Percentiles rank a stretch among this genome's conserved stretches.
Evolutionary conservation across 2,329 filamentous ascomycete species (phyloP).

Genomic region (Penicillium hesseltinei): DNA sequence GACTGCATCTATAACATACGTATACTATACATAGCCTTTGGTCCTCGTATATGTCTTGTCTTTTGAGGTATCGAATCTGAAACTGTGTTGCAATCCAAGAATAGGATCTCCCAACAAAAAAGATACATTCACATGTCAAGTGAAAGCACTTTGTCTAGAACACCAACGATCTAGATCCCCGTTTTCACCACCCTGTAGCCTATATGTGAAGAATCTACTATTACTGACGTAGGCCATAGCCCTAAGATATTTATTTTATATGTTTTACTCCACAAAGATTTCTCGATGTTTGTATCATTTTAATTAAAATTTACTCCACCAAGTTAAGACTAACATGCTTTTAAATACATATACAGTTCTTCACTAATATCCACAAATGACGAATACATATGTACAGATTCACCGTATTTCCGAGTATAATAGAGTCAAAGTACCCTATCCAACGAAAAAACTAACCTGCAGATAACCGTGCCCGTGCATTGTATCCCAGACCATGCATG

Average conservation of each 20-base stretch:
- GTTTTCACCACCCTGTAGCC: not conserved
- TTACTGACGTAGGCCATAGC: not conserved
- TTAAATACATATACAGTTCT: not conserved
- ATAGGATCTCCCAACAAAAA: not conserved
- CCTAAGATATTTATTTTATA: not conserved
- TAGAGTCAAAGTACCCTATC: not conserved
- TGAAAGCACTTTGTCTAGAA: not conserved
- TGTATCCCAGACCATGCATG: slow-evolving; percentile 1
- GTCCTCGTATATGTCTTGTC: not conserved
- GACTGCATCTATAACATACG: not conserved
- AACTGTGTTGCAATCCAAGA: not conserved
- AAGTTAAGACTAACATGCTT: not conserved
- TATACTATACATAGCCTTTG: not conserved
- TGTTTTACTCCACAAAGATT: not conserved
- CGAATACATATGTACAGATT: not conserved
- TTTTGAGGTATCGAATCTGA: not conserved
- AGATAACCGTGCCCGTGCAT: not conserved
- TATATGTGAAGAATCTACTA: not conserved
- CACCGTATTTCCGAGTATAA: not conserved
- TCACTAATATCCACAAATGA: not conserved
- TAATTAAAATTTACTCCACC: not conserved
- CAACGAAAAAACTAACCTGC: not conserved
- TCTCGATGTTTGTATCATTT: not conserved
- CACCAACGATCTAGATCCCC: not conserved
- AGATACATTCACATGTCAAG: not conserved